A percentile compares a stretch with the other conserved stretches of the same genome.
These are phyloP conservation scores for Magnaporthiopsis rhizophila DNA, from an alignment of 2,329 filamentous ascomycete species.

Conservation along the genomic window DNA sequence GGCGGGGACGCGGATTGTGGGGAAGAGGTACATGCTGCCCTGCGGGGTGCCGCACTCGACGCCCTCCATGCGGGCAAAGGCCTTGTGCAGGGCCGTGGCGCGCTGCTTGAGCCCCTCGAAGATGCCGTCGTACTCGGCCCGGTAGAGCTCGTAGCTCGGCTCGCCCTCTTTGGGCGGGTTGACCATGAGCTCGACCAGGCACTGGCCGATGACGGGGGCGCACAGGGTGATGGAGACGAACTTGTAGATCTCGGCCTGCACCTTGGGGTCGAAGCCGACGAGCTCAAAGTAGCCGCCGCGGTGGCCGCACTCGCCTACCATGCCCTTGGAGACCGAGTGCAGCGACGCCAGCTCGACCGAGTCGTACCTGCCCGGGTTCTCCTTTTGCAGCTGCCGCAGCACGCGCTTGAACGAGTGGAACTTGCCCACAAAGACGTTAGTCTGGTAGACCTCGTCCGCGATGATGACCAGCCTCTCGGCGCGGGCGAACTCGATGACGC, in stretches of 20 bases:
- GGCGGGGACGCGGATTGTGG: conserved; percentile 71
- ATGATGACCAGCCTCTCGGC: conserved; percentile 82
- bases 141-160: conserved; percentile 76
- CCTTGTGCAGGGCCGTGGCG: conserved; percentile 77
- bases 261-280: conserved; percentile 74
- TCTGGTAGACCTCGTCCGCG: conserved; percentile 98
- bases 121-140: conserved; percentile 77
- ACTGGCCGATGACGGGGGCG: conserved; percentile 91
- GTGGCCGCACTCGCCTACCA: conserved; percentile 98
- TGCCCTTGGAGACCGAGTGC: conserved; percentile 93
- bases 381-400: conserved; percentile 71
- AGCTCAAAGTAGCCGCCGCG: conserved; percentile 97
- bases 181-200: conserved; percentile 94
- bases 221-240: conserved; percentile 97
- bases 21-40: conserved; percentile 98
- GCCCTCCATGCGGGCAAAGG: conserved; percentile 92
- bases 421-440: conserved; percentile 90
- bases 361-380: conserved; percentile 69
- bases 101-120: conserved; percentile 70
- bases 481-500: conserved; percentile 79
- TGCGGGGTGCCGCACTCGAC: conserved; percentile 85
- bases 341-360: conserved; percentile 81
- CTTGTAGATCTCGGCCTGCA: conserved; percentile 95
- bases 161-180: conserved; percentile 83
- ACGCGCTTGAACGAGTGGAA: conserved; percentile 95